Evolutionary conservation across 2,329 filamentous ascomycete species (phyloP).

Genomic region (Aspergillus puulaauensis): DNA sequence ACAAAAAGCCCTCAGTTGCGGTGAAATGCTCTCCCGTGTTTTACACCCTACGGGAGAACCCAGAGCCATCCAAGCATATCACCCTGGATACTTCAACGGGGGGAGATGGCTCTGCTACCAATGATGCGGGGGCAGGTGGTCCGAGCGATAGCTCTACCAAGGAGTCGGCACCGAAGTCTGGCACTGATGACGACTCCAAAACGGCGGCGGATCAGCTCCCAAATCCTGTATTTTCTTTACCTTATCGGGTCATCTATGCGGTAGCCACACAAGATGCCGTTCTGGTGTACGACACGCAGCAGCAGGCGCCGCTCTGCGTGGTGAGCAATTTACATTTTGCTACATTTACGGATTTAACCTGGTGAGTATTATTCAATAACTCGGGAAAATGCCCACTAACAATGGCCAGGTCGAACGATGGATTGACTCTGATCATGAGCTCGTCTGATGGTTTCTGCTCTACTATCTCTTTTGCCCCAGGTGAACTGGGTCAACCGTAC

Average conservation of each 20-base stretch:
- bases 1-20: slow-evolving; percentile 96
- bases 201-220: slow-evolving; percentile 58
- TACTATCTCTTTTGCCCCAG: slow-evolving; percentile 75
- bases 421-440: slow-evolving; percentile 82
- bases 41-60: slow-evolving; percentile 73
- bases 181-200: slow-evolving; percentile 50
- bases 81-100: slow-evolving; percentile 90
- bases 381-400: slow-evolving; percentile 17
- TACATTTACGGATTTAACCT: slow-evolving; percentile 93
- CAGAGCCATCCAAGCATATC: slow-evolving; percentile 76
- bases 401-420: slow-evolving; percentile 67
- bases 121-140: slow-evolving; percentile 70
- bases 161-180: slow-evolving; percentile 62
- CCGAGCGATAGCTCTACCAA: slow-evolving; percentile 56
- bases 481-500: slow-evolving; percentile 82
- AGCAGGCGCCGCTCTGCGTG: slow-evolving; percentile 87
- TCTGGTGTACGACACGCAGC: slow-evolving; percentile 93
- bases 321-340: slow-evolving; percentile 97
- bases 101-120: slow-evolving; percentile 76
- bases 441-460: slow-evolving; percentile 99
- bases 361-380: slow-evolving; percentile 60
- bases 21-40: slow-evolving; percentile 90
- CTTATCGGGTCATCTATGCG: slow-evolving; percentile 93
- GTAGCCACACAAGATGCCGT: slow-evolving; percentile 97
- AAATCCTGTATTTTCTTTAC: slow-evolving; percentile 70